Base-by-base conservation (phyloP, 2,329 filamentous ascomycete genomes). In the Aspergillus chevalieri region DNA sequence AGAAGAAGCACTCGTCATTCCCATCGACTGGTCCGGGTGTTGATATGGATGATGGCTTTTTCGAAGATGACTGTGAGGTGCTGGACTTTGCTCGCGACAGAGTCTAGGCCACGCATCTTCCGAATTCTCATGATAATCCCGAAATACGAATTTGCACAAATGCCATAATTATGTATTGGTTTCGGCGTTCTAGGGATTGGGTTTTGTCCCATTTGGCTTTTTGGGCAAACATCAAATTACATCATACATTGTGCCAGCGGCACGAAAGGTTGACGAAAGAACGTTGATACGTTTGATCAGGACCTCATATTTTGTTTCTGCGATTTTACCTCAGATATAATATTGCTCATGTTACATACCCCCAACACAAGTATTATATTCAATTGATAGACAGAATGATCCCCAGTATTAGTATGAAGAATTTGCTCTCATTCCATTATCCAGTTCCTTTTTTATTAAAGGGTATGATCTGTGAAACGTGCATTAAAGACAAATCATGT, bases 11-110 rank as follows among this genome's bases (percentile, higher is more conserved):
- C 41, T 57, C 56, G 41, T 56, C 59, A 0, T 52, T 58, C 43
- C 46, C 54, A 30, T 64, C 44, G 73, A 26, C 21, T 5, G 75
- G 36, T 75, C 78, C 47, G 61, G 66, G 50, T 63, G 63, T 36
- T 65, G 67, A 65, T 43, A 66, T 71, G 9, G 83, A 84, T 42
- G 86, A 88, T 50, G 81, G 82, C 47, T 94, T 95, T 68, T 95
- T 95, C 61, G 90, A 95, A 70, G 89, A 95, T 65, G 90, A 94
- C 64, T 93, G 88, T 58, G 89, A 95, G 66, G 87, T 95, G 50
- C 78, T 95, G 54, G 89, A 95, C 71, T 94, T 93, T 78, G 87
- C 89, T 12, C 71, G 74, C 46, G 78, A 81, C 53, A 68, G 78
- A 42, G 78, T 81, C 42, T 75, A 60, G 24, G 14, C 36, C 10